A percentile compares a stretch with the other conserved stretches of the same genome.
phyloP scores from a whole-genome alignment of 345 rosid species.

The Turnera subulata region DNA sequence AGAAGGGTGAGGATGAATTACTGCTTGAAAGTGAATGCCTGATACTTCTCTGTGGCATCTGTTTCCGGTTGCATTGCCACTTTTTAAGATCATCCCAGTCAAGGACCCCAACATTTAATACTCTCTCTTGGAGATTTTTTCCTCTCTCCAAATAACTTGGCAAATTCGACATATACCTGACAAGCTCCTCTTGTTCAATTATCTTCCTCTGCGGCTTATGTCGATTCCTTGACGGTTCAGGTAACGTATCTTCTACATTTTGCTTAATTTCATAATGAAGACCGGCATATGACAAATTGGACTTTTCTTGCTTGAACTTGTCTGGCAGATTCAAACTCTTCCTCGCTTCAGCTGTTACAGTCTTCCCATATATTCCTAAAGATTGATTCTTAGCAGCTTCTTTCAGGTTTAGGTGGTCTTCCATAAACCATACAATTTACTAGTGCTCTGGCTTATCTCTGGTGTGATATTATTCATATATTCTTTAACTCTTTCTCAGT shows the following conservation, averaged over 20 bases:
- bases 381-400: slow-evolving; percentile 29
- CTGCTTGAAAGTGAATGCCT: slow-evolving; percentile 44
- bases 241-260: slow-evolving; percentile 34
- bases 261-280: slow-evolving; percentile 41
- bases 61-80: slow-evolving; percentile 65
- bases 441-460: slow-evolving; percentile 10
- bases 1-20: slow-evolving; percentile 35
- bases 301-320: slow-evolving; percentile 38
- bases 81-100: slow-evolving; percentile 85
- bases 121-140: slow-evolving; percentile 46
- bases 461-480: background rate
- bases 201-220: slow-evolving; percentile 22
- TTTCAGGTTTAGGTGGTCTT: slow-evolving; percentile 31
- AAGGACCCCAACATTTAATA: slow-evolving; percentile 84
- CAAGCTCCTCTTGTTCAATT: slow-evolving; percentile 61
- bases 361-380: slow-evolving; percentile 28
- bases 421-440: slow-evolving; percentile 32
- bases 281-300: slow-evolving; percentile 42
- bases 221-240: slow-evolving; percentile 28
- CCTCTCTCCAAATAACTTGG: slow-evolving; percentile 77
- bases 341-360: slow-evolving; percentile 20
- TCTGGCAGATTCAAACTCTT: slow-evolving; percentile 31
- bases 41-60: slow-evolving; percentile 29
- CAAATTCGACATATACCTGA: slow-evolving; percentile 82
- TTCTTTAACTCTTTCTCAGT: background rate